Evolutionary conservation across 768 basidiomycete species (phyloP), one percentile per base, ranked within the genome.

Genomic region (Botryobasidium botryosum): DNA sequence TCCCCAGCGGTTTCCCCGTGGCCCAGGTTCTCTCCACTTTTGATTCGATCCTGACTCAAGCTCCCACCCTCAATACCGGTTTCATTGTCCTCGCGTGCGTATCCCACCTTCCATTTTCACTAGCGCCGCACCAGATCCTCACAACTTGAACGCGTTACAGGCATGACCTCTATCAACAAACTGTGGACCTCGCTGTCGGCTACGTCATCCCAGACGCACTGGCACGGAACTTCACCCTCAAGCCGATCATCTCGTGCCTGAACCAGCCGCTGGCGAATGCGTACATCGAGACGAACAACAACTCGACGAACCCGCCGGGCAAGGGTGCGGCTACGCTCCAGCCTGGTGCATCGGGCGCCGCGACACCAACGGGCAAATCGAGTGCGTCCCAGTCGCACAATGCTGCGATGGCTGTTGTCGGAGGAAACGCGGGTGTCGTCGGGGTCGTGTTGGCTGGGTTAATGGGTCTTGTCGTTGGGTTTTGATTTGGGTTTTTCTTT

Each of bases 171-270:
- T 88, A 84, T 67, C 74, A 78, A 60, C 78, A 87, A 58, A 68
- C 76, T 1, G 85, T 88, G 35, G 80, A 88, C 49, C 68, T 90
- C 18, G 85, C 86, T 3, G 79, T 79, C 31, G 84, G 81, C 29
- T 88, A 88, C 64, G 75, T 88, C 55, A 69, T 88, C 13, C 86
- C 86, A 2, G 74, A 77, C 55, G 86, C 82, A 5, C 63, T 85
- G 49, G 75, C 77, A 3, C 52, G 54, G n/a, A n/a, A n/a, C n/a
- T n/a, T n/a, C n/a, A n/a, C n/a, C n/a, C 77, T 91, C 49, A 62
- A 72, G 60, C 77, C 81, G 15, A 79, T 91, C 56, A 64, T 77
- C 46, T 50, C 60, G 3, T 94, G 88, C 65, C 54, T 80, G 50
- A 69, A 74, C 56, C 63, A 67, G 58, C 58, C 65, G 12, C 52